Conservation (phyloP, 768 basidiomycete genomes). For the Pholiota conissans region DNA sequence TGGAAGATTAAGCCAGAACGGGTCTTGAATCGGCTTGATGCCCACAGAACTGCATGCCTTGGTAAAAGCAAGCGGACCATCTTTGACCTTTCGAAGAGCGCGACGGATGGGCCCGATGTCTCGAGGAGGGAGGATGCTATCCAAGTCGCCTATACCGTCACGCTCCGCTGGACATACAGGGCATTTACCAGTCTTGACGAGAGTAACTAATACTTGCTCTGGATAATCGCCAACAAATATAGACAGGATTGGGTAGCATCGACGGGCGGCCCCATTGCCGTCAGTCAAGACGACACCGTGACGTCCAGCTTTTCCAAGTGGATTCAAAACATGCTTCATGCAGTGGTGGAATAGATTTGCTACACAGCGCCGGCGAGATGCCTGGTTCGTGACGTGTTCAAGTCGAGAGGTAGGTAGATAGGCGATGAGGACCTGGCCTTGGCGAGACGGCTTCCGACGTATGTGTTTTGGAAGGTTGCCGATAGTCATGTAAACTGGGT, state of each 20-base stretch:
- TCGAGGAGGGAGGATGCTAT: background rate
- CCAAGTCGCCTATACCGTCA: background rate
- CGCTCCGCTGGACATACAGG: background rate
- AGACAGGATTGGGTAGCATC: background rate
- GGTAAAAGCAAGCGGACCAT: background rate
- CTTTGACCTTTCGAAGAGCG: background rate
- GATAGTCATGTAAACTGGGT: slow-evolving; percentile 6
- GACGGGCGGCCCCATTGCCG: background rate
- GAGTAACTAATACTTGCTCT: background rate
- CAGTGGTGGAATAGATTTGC: background rate
- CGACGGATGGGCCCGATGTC: background rate
- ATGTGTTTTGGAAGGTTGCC: slow-evolving; percentile 1
- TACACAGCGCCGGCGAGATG: background rate
- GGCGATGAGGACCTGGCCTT: background rate
- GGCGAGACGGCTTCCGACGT: background rate
- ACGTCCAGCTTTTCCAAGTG: background rate
- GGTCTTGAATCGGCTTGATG: slow-evolving; percentile 7
- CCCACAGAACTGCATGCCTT: slow-evolving; percentile 4
- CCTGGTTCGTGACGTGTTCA: background rate
- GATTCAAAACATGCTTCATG: background rate
- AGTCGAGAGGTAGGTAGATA: background rate
- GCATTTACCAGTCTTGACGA: background rate
- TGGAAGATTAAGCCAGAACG: slow-evolving; percentile 17
- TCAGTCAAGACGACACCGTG: background rate
- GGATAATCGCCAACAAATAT: background rate